Conservation (phyloP, 768 basidiomycete species). For the Galerina marginata region DNA sequence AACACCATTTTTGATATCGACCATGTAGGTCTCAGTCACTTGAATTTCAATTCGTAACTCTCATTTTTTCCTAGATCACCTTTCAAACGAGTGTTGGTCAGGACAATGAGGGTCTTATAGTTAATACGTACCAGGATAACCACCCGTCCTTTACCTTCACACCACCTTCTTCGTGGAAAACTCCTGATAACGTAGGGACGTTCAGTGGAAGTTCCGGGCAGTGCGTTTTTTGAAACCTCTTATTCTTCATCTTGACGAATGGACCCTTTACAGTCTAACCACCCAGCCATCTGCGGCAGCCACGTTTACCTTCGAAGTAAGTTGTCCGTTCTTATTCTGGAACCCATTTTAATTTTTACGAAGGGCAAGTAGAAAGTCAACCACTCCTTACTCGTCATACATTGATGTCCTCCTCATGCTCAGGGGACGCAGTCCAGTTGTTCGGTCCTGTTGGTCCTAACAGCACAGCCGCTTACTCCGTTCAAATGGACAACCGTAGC, state of each 20-base stretch:
- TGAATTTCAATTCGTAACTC: background rate
- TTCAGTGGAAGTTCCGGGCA: constrained; percentile 51
- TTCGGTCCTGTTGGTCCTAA: constrained; percentile 44
- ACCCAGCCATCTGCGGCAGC: constrained; percentile 7
- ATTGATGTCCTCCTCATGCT: background rate
- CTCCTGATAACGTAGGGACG: constrained; percentile 35
- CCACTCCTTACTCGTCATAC: background rate
- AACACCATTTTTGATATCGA: constrained; percentile 49
- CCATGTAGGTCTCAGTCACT: constrained; percentile 39
- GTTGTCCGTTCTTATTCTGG: background rate
- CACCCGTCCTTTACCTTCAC: constrained; percentile 42
- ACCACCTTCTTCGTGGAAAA: constrained; percentile 38
- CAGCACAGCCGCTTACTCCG: constrained; percentile 32
- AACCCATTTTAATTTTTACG: background rate
- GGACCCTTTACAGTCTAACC: background rate
- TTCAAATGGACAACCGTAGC: constrained; percentile 31
- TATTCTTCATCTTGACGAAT: background rate
- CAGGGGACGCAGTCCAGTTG: constrained; percentile 39
- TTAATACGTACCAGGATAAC: constrained; percentile 36
- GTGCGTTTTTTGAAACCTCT: constrained; percentile 31
- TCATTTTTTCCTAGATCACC: constrained; percentile 31
- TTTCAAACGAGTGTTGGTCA: constrained; percentile 35
- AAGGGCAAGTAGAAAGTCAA: constrained; percentile 3
- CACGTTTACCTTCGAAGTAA: constrained; percentile 32
- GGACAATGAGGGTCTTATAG: constrained; percentile 27